A percentile compares a stretch with the other conserved stretches of the same genome.
Conservation (phyloP, 345 rosid species). For the Eucalyptus guilfoylei region DNA sequence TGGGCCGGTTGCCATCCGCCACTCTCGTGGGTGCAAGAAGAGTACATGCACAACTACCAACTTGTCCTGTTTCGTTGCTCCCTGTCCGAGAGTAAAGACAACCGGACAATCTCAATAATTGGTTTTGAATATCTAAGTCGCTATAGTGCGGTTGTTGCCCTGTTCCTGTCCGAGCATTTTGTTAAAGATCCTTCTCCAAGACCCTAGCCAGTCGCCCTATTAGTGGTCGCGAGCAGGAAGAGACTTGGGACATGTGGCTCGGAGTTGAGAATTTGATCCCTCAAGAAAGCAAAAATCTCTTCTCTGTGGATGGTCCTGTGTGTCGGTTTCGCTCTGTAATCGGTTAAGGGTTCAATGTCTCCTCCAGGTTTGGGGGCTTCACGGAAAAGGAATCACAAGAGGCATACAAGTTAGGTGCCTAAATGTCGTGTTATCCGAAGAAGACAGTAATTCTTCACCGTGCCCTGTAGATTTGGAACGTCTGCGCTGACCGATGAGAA, state of each 20-base stretch:
- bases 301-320: neutral
- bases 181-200: neutral
- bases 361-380: neutral
- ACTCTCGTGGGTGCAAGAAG: neutral
- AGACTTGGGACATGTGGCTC: neutral
- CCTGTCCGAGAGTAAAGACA: neutral
- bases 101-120: neutral
- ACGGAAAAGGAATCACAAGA: neutral
- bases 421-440: neutral
- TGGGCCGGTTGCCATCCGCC: neutral
- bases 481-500: accelerated
- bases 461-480: neutral
- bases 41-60: neutral
- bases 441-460: neutral
- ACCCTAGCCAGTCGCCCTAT: neutral
- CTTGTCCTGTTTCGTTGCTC: neutral
- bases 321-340: neutral
- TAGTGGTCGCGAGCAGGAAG: neutral
- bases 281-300: neutral
- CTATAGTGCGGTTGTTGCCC: neutral
- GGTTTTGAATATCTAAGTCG: neutral
- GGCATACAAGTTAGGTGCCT: neutral
- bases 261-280: neutral
- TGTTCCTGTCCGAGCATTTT: neutral
- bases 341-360: neutral